Evolutionary conservation across 371 early-diverging fungal species (phyloP).

Genomic region (Lichtheimia ornata): DNA sequence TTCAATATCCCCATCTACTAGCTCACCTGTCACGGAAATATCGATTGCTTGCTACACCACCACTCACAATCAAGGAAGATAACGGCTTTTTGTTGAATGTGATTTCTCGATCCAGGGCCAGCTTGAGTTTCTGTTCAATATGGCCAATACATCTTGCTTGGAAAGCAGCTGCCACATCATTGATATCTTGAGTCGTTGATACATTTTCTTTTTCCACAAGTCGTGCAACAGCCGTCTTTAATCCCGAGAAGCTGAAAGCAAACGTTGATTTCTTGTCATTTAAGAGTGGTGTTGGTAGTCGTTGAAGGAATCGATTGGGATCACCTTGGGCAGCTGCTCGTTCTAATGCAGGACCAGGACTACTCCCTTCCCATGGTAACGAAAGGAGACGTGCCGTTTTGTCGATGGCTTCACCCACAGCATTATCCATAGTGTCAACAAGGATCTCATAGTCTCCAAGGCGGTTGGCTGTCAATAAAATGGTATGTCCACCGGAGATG

Average conservation of each 20-base stretch:
- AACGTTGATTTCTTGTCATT: constrained; percentile 56
- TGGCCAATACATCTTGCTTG: constrained; percentile 69
- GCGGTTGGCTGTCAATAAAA: constrained; percentile 65
- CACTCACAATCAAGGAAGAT: constrained; percentile 76
- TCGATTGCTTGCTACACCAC: constrained; percentile 83
- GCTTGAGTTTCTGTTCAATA: constrained; percentile 64
- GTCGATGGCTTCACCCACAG: constrained; percentile 84
- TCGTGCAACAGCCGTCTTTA: constrained; percentile 67
- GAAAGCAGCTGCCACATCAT: constrained; percentile 79
- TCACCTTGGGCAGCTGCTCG: constrained; percentile 59
- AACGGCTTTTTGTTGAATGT: constrained; percentile 37
- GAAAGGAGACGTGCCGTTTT: constrained; percentile 71
- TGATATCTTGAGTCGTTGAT: constrained; percentile 33
- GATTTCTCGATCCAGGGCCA: constrained; percentile 58
- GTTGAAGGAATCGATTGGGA: constrained; percentile 43
- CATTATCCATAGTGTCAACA: constrained; percentile 78
- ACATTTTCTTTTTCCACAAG: constrained; percentile 43
- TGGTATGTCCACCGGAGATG: constrained; percentile 84
- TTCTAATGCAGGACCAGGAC: constrained; percentile 81
- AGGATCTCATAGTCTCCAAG: constrained; percentile 66
- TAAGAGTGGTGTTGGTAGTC: constrained; percentile 70
- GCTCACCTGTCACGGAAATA: constrained; percentile 46
- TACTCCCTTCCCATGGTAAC: constrained; percentile 77
- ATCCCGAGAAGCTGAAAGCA: constrained; percentile 80
- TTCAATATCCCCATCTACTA: no score